phyloP scores from a whole-genome alignment of 2,329 filamentous ascomycete species.

The Pyrenochaeta sp. region DNA sequence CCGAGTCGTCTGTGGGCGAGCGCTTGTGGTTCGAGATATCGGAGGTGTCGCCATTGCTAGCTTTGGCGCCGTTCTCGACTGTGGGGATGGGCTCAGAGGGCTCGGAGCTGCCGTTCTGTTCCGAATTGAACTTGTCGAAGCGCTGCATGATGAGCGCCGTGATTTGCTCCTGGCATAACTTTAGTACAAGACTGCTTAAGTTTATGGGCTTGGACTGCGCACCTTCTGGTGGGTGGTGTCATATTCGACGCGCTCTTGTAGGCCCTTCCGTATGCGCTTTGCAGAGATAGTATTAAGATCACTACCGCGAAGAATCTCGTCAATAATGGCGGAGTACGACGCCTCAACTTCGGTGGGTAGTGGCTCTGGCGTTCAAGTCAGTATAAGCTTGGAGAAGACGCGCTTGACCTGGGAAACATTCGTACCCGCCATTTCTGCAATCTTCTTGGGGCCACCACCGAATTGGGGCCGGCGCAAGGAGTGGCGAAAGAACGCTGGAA shows the following conservation, averaged over 20 bases:
- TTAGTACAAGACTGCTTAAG: slow-evolving; percentile 19
- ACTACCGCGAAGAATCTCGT: slow-evolving; percentile 65
- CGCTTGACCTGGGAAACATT: slow-evolving; percentile 3
- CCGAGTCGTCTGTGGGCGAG: slow-evolving; percentile 50
- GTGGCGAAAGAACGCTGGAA: too few species aligned
- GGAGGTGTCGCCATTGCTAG: slow-evolving; percentile 29
- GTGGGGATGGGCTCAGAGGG: slow-evolving; percentile 49
- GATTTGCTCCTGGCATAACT: slow-evolving; percentile 50
- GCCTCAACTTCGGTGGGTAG: slow-evolving; percentile 58
- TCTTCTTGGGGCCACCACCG: slow-evolving; percentile 6
- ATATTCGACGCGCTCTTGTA: slow-evolving; percentile 66
- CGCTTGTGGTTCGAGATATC: slow-evolving; percentile 50
- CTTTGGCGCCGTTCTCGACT: slow-evolving; percentile 41
- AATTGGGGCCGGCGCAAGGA: slow-evolving; percentile 2
- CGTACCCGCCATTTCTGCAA: slow-evolving; percentile 42
- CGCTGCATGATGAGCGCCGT: slow-evolving; percentile 57
- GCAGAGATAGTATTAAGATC: slow-evolving; percentile 71
- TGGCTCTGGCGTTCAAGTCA: slow-evolving; percentile 29
- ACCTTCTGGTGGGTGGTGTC: slow-evolving; percentile 71
- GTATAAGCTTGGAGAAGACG: slow-evolving; percentile 7
- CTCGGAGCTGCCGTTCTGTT: slow-evolving; percentile 37
- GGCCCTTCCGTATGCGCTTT: slow-evolving; percentile 69
- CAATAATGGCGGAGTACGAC: slow-evolving; percentile 66
- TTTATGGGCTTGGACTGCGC: slow-evolving; percentile 11
- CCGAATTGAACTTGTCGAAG: slow-evolving; percentile 57